Evolutionary conservation across 805 yeast species (phyloP).

Genomic region (Metschnikowia lunata): DNA sequence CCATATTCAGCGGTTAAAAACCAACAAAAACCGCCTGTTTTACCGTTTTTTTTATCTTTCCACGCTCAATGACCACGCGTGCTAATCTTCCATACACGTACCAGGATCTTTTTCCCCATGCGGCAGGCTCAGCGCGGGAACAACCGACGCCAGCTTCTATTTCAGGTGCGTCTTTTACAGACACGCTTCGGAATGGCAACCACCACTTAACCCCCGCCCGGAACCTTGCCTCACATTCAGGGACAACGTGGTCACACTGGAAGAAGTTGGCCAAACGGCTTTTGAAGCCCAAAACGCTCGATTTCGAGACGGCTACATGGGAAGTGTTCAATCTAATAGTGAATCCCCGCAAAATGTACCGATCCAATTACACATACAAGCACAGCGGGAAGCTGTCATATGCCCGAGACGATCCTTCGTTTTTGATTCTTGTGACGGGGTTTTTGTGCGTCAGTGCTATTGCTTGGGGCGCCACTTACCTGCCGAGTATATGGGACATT

Average conservation of each 20-base stretch:
- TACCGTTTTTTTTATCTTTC: too few relatives aligned
- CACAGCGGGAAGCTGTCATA: slow-evolving; percentile 57
- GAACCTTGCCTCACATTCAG: slow-evolving; percentile 7
- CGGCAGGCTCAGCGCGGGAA: slow-evolving; percentile 11
- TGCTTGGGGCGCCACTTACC: slow-evolving; percentile 86
- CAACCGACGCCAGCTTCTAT: slow-evolving; percentile 16
- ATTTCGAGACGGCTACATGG: slow-evolving; percentile 92
- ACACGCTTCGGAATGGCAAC: slow-evolving; percentile 14
- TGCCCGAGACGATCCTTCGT: slow-evolving; percentile 92
- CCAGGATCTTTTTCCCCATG: slow-evolving; percentile 39
- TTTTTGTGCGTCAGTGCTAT: slow-evolving; percentile 70
- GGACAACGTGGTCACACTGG: slow-evolving; percentile 20
- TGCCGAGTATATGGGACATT: slow-evolving; percentile 58
- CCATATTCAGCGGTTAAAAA: too few relatives aligned
- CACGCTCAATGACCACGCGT: slow-evolving; percentile 29
- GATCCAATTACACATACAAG: slow-evolving; percentile 70
- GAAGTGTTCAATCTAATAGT: slow-evolving; percentile 72
- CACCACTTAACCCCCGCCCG: slow-evolving; percentile 14
- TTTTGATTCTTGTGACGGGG: slow-evolving; percentile 65
- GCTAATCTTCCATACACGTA: slow-evolving; percentile 39
- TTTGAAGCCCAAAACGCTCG: slow-evolving; percentile 73
- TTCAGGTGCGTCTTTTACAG: slow-evolving; percentile 23
- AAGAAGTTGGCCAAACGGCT: slow-evolving; percentile 32
- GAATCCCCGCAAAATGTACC: slow-evolving; percentile 77
- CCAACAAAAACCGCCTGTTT: too few relatives aligned